These are phyloP conservation scores for Cercospora sp. DNA, from an alignment of 2,329 filamentous ascomycete genomes.

Conservation along the genomic window DNA sequence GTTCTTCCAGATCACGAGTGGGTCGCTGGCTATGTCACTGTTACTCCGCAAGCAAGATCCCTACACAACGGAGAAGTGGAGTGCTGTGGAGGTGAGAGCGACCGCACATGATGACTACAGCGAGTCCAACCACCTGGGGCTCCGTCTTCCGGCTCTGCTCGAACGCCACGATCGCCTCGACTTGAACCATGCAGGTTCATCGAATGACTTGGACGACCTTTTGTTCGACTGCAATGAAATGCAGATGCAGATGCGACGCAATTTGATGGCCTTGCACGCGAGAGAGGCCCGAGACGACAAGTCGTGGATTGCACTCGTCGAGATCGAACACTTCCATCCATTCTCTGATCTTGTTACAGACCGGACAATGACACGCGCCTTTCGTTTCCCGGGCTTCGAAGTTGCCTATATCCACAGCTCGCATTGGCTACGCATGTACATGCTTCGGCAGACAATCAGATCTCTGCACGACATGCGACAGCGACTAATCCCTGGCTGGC, in stretches of 20 bases:
- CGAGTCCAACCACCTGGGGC: conserved; percentile 22
- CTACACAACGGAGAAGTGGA: conserved; percentile 30
- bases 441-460: conserved; percentile 26
- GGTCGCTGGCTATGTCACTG: conserved; percentile 28
- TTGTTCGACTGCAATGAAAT: conserved; percentile 26
- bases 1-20: conserved; percentile 29
- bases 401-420: conserved; percentile 30
- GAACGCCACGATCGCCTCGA: conserved; percentile 27
- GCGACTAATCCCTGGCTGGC: conserved; percentile 22
- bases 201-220: conserved; percentile 21
- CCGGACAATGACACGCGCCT: conserved; percentile 31
- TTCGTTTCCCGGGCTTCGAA: conserved; percentile 30
- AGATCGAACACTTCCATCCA: conserved; percentile 29
- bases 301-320: conserved; percentile 19
- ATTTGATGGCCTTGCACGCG: conserved; percentile 11
- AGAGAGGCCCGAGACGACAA: conserved; percentile 4
- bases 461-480: conserved; percentile 23
- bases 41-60: conserved; percentile 28
- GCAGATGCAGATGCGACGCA: conserved; percentile 11
- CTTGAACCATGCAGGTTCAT: not conserved
- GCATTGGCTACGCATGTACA: conserved; percentile 34
- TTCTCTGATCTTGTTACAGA: conserved; percentile 28
- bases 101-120: conserved; percentile 12
- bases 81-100: conserved; percentile 9
- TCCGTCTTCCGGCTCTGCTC: conserved; percentile 24